Evolutionary conservation across 352 stramenopile genomes (phyloP).

Genomic region (Phytophthora litchii): DNA sequence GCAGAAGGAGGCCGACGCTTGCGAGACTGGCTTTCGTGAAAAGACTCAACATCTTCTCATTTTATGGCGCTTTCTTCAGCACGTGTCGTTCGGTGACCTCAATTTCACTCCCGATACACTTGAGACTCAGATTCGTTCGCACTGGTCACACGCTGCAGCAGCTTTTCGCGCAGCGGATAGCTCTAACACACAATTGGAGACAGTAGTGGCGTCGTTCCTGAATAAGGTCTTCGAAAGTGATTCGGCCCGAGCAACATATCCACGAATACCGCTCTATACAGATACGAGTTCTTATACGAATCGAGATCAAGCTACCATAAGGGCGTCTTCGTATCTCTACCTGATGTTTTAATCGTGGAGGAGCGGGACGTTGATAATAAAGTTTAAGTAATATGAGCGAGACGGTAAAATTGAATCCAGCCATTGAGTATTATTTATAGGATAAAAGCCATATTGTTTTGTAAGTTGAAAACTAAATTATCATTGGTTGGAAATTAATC

Average conservation of each 20-base stretch:
- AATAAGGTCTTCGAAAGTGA: slow-evolving; percentile 1
- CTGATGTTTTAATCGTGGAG: too few species aligned
- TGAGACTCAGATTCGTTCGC: neutral
- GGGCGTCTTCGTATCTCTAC: neutral
- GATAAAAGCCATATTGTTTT: too few species aligned
- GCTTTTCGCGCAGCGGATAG: neutral
- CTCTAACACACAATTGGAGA: slow-evolving; percentile 1
- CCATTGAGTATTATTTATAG: too few species aligned
- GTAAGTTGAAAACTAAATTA: too few species aligned
- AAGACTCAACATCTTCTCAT: slow-evolving; percentile 23
- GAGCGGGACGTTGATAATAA: too few species aligned
- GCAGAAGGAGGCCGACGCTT: neutral
- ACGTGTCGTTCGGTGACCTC: slow-evolving; percentile 1
- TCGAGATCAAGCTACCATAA: slow-evolving; percentile 3
- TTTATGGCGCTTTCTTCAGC: slow-evolving; percentile 16
- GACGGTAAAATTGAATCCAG: too few species aligned
- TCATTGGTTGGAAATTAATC: too few species aligned
- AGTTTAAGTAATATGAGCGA: too few species aligned
- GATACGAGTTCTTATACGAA: neutral
- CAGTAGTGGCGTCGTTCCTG: slow-evolving; percentile 5
- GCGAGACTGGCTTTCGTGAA: slow-evolving; percentile 7
- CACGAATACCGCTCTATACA: too few species aligned
- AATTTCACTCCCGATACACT: neutral
- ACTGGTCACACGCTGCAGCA: slow-evolving; percentile 6
- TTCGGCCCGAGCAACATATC: too few species aligned